Percentiles rank a stretch among this genome's conserved stretches.
phyloP scores from a whole-genome alignment of 106 monocot genomes.

The Posidonia australis region DNA sequence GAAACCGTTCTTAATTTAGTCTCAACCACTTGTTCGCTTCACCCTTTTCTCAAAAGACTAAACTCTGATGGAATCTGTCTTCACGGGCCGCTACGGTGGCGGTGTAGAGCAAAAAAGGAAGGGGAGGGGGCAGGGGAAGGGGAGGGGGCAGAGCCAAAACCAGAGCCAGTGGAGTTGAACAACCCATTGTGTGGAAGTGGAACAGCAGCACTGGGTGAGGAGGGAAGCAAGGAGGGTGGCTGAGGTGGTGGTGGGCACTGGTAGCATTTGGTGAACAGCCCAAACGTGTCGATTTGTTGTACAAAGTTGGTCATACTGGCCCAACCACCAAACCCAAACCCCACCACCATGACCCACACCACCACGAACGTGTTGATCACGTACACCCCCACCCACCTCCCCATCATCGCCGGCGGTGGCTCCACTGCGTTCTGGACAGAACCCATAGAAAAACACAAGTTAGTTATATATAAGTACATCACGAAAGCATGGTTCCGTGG shows the following conservation, averaged over 20 bases:
- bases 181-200: background rate
- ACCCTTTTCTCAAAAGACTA: background rate
- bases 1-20: too few species aligned
- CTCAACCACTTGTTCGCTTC: too few species aligned
- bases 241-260: slow-evolving; percentile 16
- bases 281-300: slow-evolving; percentile 19
- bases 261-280: slow-evolving; percentile 34
- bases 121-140: background rate
- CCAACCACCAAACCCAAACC: slow-evolving; percentile 31
- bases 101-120: background rate
- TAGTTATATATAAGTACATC: background rate
- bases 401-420: slow-evolving; percentile 14
- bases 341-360: slow-evolving; percentile 24
- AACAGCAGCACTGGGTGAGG: background rate
- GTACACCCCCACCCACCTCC: slow-evolving; percentile 21
- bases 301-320: slow-evolving; percentile 31
- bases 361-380: slow-evolving; percentile 20
- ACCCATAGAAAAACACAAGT: background rate
- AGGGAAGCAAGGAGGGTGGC: background rate
- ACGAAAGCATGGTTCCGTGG: background rate
- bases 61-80: background rate
- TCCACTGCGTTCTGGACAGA: slow-evolving; percentile 22
- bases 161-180: background rate
- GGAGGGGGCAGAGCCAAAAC: slow-evolving; percentile 17
- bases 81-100: background rate